A percentile compares a stretch with the other conserved stretches of the same genome.
Conservation (phyloP, 192 early-diverging fungal genomes). For the Chytriomyces confervae region DNA sequence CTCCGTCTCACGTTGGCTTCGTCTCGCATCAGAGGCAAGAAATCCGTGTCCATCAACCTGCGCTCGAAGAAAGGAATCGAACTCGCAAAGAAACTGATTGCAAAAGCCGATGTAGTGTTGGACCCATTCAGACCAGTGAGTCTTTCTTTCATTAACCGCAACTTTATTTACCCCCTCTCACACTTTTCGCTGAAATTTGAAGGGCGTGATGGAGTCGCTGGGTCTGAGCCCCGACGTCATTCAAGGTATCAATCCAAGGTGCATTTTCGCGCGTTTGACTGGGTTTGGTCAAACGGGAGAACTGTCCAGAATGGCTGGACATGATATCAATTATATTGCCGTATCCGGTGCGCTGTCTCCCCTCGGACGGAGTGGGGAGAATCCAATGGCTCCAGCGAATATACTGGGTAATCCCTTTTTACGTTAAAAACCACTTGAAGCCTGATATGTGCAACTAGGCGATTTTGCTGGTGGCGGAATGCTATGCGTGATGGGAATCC, state of each 20-base stretch:
- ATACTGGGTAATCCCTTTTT: slow-evolving; percentile 24
- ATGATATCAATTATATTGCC: slow-evolving; percentile 72
- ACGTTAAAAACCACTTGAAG: slow-evolving; percentile 8
- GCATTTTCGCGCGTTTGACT: slow-evolving; percentile 70
- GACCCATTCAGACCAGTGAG: slow-evolving; percentile 67
- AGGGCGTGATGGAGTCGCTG: slow-evolving; percentile 72
- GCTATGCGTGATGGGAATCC: slow-evolving; percentile 67
- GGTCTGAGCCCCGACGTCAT: slow-evolving; percentile 66
- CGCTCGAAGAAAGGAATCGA: slow-evolving; percentile 56
- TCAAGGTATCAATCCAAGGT: slow-evolving; percentile 56
- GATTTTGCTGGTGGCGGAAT: slow-evolving; percentile 76
- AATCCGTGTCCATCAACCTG: slow-evolving; percentile 67
- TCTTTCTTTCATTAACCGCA: background rate
- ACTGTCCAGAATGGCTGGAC: slow-evolving; percentile 35
- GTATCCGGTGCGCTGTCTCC: slow-evolving; percentile 67
- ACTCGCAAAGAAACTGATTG: slow-evolving; percentile 49
- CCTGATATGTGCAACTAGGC: slow-evolving; percentile 22
- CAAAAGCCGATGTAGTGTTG: slow-evolving; percentile 63
- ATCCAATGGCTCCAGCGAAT: slow-evolving; percentile 18
- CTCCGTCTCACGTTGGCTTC: background rate
- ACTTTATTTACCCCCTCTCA: background rate
- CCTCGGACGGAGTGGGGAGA: slow-evolving; percentile 28
- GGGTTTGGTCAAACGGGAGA: slow-evolving; percentile 70
- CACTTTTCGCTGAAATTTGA: background rate
- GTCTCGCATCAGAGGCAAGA: slow-evolving; percentile 56